These are phyloP conservation scores for Penicillium sp. DNA, from an alignment of 2,329 filamentous ascomycete species.

Conservation along the genomic window DNA sequence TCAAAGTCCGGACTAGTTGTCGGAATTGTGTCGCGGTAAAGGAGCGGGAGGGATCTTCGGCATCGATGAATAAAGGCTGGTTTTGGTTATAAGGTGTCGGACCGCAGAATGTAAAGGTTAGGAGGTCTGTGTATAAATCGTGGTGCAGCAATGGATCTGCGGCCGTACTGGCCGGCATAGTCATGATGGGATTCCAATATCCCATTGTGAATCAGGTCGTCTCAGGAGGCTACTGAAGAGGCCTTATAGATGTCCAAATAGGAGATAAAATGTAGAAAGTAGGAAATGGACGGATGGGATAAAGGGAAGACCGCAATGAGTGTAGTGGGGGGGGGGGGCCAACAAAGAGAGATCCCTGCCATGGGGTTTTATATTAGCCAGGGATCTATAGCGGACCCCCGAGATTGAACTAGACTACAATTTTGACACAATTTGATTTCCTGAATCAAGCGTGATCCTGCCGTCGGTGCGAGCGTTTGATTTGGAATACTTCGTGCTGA, in stretches of 20 bases:
- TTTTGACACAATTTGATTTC: slow-evolving; percentile 18
- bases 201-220: slow-evolving; percentile 9
- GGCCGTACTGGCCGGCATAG: slow-evolving; percentile 3
- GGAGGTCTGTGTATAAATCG: slow-evolving; percentile 40
- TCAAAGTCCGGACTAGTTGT: slow-evolving; percentile 40
- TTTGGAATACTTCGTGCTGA: slow-evolving; percentile 3
- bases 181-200: slow-evolving; percentile 16
- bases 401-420: background rate
- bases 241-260: background rate
- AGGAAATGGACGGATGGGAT: background rate
- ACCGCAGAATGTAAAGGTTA: slow-evolving; percentile 45
- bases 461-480: slow-evolving; percentile 7
- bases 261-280: background rate
- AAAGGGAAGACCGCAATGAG: background rate
- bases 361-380: slow-evolving; percentile 1
- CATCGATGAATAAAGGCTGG: slow-evolving; percentile 48
- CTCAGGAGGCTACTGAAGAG: background rate
- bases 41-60: slow-evolving; percentile 40
- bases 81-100: slow-evolving; percentile 38
- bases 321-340: background rate
- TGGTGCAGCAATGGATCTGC: slow-evolving; percentile 19
- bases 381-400: background rate
- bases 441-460: slow-evolving; percentile 15
- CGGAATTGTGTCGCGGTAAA: slow-evolving; percentile 41
- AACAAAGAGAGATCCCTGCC: background rate